Evolutionary conservation across 2,329 filamentous ascomycete species (phyloP).

Genomic region (Sporothrix pallida): DNA sequence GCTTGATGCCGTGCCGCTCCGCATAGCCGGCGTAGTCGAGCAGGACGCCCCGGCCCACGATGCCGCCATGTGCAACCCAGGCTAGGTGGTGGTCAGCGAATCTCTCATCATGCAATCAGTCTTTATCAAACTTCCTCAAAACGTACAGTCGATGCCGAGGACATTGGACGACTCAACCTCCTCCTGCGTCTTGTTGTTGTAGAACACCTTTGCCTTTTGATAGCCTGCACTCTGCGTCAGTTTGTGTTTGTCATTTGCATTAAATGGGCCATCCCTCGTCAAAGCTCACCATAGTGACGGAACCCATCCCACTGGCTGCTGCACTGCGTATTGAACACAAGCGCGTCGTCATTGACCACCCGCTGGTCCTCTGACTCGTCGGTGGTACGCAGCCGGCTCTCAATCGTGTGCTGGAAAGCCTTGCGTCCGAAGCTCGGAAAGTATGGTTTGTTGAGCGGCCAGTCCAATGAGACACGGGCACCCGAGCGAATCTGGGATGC

Average conservation of each 20-base stretch:
- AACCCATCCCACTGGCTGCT: constrained; percentile 50
- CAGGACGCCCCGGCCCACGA: constrained; percentile 54
- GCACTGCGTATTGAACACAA: constrained; percentile 37
- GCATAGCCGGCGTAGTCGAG: constrained; percentile 47
- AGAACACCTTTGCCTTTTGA: constrained; percentile 50
- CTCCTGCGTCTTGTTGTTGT: constrained; percentile 48
- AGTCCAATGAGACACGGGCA: constrained; percentile 53
- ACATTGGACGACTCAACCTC: constrained; percentile 47
- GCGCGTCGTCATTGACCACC: constrained; percentile 45
- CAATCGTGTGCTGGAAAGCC: constrained; percentile 31
- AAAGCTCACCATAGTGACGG: constrained; percentile 40
- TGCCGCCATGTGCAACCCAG: constrained; percentile 49
- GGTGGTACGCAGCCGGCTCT: constrained; percentile 16
- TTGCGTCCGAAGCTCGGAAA: constrained; percentile 34
- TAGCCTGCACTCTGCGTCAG: constrained; percentile 44
- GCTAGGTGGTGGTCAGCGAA: constrained; percentile 25
- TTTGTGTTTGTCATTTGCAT: background rate
- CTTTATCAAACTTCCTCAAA: background rate
- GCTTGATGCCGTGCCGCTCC: constrained; percentile 31
- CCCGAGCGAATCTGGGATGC: constrained; percentile 58
- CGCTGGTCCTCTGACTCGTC: constrained; percentile 18
- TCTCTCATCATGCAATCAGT: no score
- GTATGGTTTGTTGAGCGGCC: constrained; percentile 25
- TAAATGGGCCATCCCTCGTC: no score
- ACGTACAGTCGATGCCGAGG: constrained; percentile 49